Evolutionary conservation across 163 green algal genomes (phyloP), one percentile per base, ranked within the genome.

Genomic region (Prototheca cutis): DNA sequence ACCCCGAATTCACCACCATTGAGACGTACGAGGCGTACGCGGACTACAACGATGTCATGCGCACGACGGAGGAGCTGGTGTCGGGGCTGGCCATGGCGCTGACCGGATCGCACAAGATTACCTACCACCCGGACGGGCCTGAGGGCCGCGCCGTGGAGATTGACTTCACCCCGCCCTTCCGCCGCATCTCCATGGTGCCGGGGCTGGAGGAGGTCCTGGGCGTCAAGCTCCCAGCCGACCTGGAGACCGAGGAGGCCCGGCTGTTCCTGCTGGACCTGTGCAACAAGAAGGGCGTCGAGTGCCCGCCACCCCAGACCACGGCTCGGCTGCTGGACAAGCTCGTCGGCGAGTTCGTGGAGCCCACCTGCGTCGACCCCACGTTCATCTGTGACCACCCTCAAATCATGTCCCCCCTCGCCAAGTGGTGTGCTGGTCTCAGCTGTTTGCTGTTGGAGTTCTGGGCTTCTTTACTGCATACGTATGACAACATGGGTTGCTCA

Each of bases 331-430:
- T 98, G 59, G 89, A 98, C 73, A 95, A 95, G 76, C 80, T 98
- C 56, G 89, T 97, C 10, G 93, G 89, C 3, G 84, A 99, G 63
- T 98, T 91, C 74, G 69, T 98, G 39, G 93, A 99, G 78, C 76
- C 40, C 68, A 79, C 89, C 76, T 94, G 86, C 72, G 58, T 89
- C 32, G 94, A 96, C 79, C 93, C 93, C 17, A 87, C 84, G 48
- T 99, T 98, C 84, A 97, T 99, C 77, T 94, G 83, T 57, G 90
- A 99, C 79, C 90, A 98, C 76, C 92, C 93, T 25, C 86, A 96
- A 78, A 83, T 97, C 78, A 98, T 99, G 90, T 89, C 70, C 40
- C 93, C 93, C 5, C 80, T 99, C 8, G 92, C 93, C 65, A 99
- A 99, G 79, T 95, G 87, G 90, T 90, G 69, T n/a, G n/a, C n/a